Evolutionary conservation across 2,329 filamentous ascomycete genomes (phyloP).

Genomic region (Aureobasidium sp.): DNA sequence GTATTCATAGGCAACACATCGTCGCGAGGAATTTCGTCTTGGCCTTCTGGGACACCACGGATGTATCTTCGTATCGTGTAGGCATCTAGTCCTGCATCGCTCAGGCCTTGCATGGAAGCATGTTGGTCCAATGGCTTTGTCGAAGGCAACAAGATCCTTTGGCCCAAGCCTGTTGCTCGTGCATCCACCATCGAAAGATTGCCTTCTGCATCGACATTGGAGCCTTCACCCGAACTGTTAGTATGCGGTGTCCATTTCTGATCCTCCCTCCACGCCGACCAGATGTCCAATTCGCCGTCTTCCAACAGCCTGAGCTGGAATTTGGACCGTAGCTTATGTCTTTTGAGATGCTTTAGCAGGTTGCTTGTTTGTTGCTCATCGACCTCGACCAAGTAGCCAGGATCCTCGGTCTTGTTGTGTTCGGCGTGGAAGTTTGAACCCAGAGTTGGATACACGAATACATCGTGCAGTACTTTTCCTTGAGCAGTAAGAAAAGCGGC

Average conservation of each 20-base stretch:
- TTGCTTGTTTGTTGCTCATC: slow-evolving; percentile 57
- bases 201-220: slow-evolving; percentile 14
- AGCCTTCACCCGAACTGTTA: background rate
- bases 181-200: slow-evolving; percentile 32
- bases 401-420: slow-evolving; percentile 24
- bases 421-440: slow-evolving; percentile 22
- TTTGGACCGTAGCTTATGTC: slow-evolving; percentile 79
- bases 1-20: slow-evolving; percentile 74
- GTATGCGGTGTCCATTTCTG: slow-evolving; percentile 25
- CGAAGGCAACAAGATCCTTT: slow-evolving; percentile 22
- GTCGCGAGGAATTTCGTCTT: slow-evolving; percentile 63
- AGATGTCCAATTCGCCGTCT: slow-evolving; percentile 57
- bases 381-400: slow-evolving; percentile 70
- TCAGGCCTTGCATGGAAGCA: slow-evolving; percentile 27
- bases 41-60: slow-evolving; percentile 76
- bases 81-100: slow-evolving; percentile 31
- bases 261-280: slow-evolving; percentile 63
- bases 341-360: slow-evolving; percentile 64
- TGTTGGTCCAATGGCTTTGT: slow-evolving; percentile 25
- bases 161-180: slow-evolving; percentile 28
- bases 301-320: slow-evolving; percentile 60
- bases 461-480: slow-evolving; percentile 78
- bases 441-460: slow-evolving; percentile 70
- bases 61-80: slow-evolving; percentile 75
- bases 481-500: slow-evolving; percentile 74